Percentiles rank a stretch among this genome's conserved stretches.
These are phyloP conservation scores for Saksenaea oblongispora DNA, from an alignment of 371 early-diverging fungal species.

Conservation along the genomic window DNA sequence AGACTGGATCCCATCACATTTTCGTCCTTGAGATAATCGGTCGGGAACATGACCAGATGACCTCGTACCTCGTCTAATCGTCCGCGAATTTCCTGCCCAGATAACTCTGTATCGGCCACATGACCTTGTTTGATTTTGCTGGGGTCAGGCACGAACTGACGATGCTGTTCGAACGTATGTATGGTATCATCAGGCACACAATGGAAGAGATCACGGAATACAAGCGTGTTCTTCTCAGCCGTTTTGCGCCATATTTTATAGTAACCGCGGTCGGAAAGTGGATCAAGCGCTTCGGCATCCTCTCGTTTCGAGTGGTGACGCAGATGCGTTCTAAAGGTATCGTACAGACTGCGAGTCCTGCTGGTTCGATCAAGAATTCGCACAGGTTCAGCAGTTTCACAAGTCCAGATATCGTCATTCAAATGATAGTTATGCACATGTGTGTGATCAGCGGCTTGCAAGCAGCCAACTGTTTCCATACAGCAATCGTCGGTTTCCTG, in stretches of 20 bases:
- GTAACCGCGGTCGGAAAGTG: slow-evolving; percentile 68
- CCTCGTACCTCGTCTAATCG: slow-evolving; percentile 53
- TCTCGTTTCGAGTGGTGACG: slow-evolving; percentile 17
- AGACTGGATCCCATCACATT: slow-evolving; percentile 63
- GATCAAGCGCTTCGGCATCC: slow-evolving; percentile 70
- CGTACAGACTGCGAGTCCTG: slow-evolving; percentile 39
- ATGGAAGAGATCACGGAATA: slow-evolving; percentile 81
- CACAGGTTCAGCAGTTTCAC: slow-evolving; percentile 36
- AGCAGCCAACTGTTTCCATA: neutral
- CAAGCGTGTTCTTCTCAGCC: slow-evolving; percentile 67
- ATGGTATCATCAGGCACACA: slow-evolving; percentile 87
- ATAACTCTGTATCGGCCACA: slow-evolving; percentile 46
- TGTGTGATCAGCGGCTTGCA: neutral
- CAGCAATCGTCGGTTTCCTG: slow-evolving; percentile 11
- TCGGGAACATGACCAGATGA: slow-evolving; percentile 76
- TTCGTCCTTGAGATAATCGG: slow-evolving; percentile 74
- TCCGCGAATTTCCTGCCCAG: slow-evolving; percentile 38
- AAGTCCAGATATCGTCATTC: slow-evolving; percentile 28
- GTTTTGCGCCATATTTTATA: slow-evolving; percentile 64
- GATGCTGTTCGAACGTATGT: slow-evolving; percentile 61
- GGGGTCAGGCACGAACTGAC: slow-evolving; percentile 56
- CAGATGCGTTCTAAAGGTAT: slow-evolving; percentile 22
- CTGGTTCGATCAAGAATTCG: slow-evolving; percentile 41
- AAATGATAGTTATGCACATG: neutral
- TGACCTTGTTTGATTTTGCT: slow-evolving; percentile 54